Conservation (phyloP, 129 eudicot genomes). For the Pittosporum tobira region DNA sequence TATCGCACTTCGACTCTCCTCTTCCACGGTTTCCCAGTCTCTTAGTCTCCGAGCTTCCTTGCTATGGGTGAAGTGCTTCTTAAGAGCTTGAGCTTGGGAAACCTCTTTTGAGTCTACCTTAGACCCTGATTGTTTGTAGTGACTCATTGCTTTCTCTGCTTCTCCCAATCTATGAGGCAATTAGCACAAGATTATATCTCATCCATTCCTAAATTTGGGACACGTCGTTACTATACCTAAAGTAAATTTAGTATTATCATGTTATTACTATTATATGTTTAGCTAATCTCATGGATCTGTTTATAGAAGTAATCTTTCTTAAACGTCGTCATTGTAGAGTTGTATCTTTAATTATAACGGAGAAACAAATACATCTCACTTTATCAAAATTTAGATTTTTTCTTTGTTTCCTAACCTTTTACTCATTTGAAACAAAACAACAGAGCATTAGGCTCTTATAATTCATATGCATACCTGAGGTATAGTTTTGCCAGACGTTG, state of each 20-base stretch:
- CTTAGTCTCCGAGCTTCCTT: conserved; percentile 29
- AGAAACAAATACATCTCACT: no score
- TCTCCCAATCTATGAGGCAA: conserved; percentile 53
- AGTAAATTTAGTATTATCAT: no score
- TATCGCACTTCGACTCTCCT: conserved; percentile 37
- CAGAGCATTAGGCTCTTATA: background rate
- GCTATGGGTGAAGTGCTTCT: conserved; percentile 29
- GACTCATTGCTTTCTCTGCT: conserved; percentile 57
- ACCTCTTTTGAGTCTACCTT: conserved; percentile 35
- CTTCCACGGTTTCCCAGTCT: conserved; percentile 47
- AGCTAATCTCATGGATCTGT: no score
- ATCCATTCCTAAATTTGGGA: no score
- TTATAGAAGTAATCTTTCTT: no score
- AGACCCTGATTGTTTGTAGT: conserved; percentile 53
- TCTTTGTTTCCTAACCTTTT: background rate
- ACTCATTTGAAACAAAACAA: background rate
- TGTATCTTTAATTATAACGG: no score
- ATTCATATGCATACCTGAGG: conserved; percentile 29
- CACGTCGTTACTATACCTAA: no score
- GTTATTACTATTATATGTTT: no score
- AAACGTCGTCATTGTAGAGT: no score
- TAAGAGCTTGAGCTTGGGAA: conserved; percentile 41
- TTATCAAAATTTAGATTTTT: background rate
- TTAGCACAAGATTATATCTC: no score
- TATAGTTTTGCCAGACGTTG: conserved; percentile 61